Conservation (phyloP, 495 filamentous ascomycete species). For the Hypoxylon lienhwacheense region DNA sequence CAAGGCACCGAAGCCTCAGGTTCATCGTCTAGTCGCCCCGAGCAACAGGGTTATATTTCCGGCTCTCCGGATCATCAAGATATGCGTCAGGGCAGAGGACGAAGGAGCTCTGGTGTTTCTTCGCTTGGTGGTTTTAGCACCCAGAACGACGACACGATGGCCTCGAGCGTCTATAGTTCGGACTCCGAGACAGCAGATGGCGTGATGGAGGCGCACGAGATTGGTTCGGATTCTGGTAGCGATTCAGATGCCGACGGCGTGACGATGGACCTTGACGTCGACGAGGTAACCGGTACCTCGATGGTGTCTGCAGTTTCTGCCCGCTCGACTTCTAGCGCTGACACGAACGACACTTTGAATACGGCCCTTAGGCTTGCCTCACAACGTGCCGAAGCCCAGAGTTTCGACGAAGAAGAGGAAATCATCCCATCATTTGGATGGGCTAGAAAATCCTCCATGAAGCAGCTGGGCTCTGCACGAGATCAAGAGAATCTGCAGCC, state of each 20-base stretch:
- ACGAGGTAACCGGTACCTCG: conserved; percentile 71
- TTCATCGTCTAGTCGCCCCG: conserved; percentile 65
- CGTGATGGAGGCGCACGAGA: conserved; percentile 55
- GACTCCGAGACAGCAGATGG: conserved; percentile 65
- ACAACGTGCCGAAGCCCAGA: conserved; percentile 68
- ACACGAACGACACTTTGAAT: conserved; percentile 70
- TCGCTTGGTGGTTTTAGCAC: conserved; percentile 64
- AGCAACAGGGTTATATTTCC: conserved; percentile 60
- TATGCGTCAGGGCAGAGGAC: conserved; percentile 65
- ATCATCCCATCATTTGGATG: conserved; percentile 68
- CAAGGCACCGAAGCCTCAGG: conserved; percentile 56
- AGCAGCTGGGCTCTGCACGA: conserved; percentile 10
- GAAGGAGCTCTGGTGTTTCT: conserved; percentile 65
- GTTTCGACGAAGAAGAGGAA: conserved; percentile 76
- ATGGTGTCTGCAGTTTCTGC: conserved; percentile 58
- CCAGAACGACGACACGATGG: conserved; percentile 65
- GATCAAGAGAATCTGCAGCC: conserved; percentile 13
- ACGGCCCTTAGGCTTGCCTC: conserved; percentile 76
- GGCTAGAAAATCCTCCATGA: conserved; percentile 42
- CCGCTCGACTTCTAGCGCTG: conserved; percentile 54
- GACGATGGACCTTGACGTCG: conserved; percentile 68
- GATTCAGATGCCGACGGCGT: conserved; percentile 71
- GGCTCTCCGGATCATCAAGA: conserved; percentile 73
- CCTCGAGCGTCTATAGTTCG: conserved; percentile 78
- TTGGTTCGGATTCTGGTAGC: conserved; percentile 54